Base-by-base conservation (phyloP, 768 basidiomycete species). In the Kwoniella mangroviensis region DNA sequence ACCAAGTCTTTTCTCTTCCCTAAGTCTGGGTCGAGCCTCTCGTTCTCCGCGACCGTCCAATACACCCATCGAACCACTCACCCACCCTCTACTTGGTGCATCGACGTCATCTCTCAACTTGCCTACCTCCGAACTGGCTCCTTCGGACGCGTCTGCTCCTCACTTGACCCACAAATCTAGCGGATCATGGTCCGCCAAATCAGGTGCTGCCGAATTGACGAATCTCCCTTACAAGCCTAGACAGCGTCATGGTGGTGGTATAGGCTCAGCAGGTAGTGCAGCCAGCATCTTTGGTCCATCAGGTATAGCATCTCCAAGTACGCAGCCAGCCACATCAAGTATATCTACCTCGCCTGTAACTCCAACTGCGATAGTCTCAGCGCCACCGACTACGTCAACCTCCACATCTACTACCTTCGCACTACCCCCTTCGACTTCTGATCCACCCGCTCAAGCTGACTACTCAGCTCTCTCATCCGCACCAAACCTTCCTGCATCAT, bases 161-260 rank as follows among this genome's bases (percentile, higher is more conserved):
- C 45, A 34, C 43, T 19, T 45, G n/a, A 59, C 59, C 6, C 67
- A 68, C 42, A 60, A 51, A 51, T 40, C 59, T 17, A 59, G 59
- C 34, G 42, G 65, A 22, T 72, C 70, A 24, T 62, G 53, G 17
- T 68, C 71, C 2, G 56, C 56, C 12, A 54, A 45, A 26, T 34
- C n/a, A 41, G 64, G 65, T 28, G 28, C 58, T 17, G 52, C 21
- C 6, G 65, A 66, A 24, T n/a, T 69, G 2, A 24, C 64, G 21
- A 63, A 64, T 41, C 49, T 81, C 4, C 79, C 81, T 24, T 81
- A 82, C 65, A 82, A 80, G 66, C 79, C 81, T 26, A 67, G 81
- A 45, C 78, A 81, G 34, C 68, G 76, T 21, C 77, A 79, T 60
- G 68, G 76, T 15, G 66, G 65, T 42, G 66, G 61, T 26, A 71